Evolutionary conservation across 768 basidiomycete species (phyloP), one percentile per base, ranked within the genome.

Genomic region (Leccinum subtestaceum): DNA sequence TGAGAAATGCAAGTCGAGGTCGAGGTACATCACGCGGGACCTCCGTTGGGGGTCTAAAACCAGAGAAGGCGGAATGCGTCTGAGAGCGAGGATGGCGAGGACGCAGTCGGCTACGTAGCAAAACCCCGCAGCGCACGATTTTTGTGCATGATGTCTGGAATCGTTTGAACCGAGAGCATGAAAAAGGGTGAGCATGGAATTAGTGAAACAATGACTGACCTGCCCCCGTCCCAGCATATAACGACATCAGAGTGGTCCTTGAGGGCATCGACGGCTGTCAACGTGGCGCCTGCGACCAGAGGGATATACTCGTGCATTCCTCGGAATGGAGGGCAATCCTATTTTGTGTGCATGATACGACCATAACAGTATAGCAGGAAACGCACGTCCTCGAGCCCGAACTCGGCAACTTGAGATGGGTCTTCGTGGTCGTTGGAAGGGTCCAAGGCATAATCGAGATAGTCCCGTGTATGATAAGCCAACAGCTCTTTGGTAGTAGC

Each of bases 21-120:
- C 95, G 52, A 98, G 79, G 74, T 97, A 97, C 84, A 98, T 85
- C 11, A 95, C 80, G 2, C 89, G 83, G 1, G 83, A 78, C 60
- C 80, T 81, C 56, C 74, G 69, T 31, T 59, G 52, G 17, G 69
- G 46, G n/a, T 66, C 27, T 19, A 55, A 23, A 48, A 58, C 55
- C 52, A 65, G 56, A 32, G 36, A 55, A 53, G 69, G 62, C 1
- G 65, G 63, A 5, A 74, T 60, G 19, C 79, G 78, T 62, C 83
- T 85, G 46, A 97, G 80, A 4, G 81, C 76, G 57, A 95, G 81
- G 58, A 97, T 85, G 1, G 88, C 88, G 1, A 98, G 81, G 10
- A 94, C 82, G 56, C 89, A 86, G 69, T 98, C 95, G 2, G 93
- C 90, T 21, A 98, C 89, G 69, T 97, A 98, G 77, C 95, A 98